These are phyloP conservation scores for Haberlea rhodopensis DNA, from an alignment of 257 asterid species.

Conservation along the genomic window DNA sequence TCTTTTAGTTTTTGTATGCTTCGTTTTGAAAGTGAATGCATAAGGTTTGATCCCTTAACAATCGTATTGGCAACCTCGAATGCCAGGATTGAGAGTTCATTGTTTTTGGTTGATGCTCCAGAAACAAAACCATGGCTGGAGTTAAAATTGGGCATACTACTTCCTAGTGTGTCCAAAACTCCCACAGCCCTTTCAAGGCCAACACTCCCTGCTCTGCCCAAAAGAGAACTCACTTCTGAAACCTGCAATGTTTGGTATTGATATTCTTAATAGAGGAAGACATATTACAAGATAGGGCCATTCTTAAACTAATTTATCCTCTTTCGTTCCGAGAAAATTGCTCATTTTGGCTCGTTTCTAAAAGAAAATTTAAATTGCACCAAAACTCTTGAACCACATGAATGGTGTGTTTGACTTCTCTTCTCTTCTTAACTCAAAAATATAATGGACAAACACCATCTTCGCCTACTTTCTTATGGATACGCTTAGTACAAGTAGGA, in stretches of 20 bases:
- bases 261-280: constrained; percentile 4
- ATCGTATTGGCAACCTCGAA: constrained; percentile 89
- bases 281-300: constrained; percentile 5
- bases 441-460: background rate
- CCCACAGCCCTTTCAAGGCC: constrained; percentile 65
- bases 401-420: background rate
- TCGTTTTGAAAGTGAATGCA: constrained; percentile 61
- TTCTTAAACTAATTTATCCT: background rate
- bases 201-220: constrained; percentile 55
- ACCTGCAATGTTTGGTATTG: constrained; percentile 39
- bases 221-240: constrained; percentile 52
- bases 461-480: constrained; percentile 5
- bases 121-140: constrained; percentile 52
- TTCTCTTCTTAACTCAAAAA: background rate
- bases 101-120: constrained; percentile 46
- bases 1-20: constrained; percentile 55
- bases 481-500: constrained; percentile 3
- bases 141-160: constrained; percentile 52
- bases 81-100: constrained; percentile 60
- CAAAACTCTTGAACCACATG: background rate
- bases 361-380: constrained; percentile 4
- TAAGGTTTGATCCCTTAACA: constrained; percentile 66
- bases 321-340: background rate
- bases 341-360: background rate
- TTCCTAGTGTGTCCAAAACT: constrained; percentile 66